Evolutionary conservation across 2,329 filamentous ascomycete species (phyloP), one percentile per base, ranked within the genome.

Genomic region (Talaromyces sp.): DNA sequence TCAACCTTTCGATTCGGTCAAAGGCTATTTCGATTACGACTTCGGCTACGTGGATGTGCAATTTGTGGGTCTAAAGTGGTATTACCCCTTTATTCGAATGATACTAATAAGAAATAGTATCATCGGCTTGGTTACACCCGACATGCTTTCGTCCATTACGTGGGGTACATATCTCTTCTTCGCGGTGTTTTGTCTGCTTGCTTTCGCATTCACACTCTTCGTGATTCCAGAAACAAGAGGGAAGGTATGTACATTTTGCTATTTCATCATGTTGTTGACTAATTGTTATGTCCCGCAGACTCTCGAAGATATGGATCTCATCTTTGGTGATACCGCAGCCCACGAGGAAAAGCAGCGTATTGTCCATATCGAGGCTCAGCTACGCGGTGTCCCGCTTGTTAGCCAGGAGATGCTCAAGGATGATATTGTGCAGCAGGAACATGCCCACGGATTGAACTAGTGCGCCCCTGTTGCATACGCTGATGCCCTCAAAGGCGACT

Each of bases 271-370:
- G 47, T 1, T 19, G 1, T 56, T 37, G n/a, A 37, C 52, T 56
- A 37, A 56, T 19, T 22, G 31, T 10, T 2, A 56, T 37, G 50
- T 60, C 39, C 13, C 33, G 13, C 43, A 77, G 69, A 86, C 81
- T 5, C 78, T 87, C 13, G 85, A 87, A 71, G 81, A 87, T 66
- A 85, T 87, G 79, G 84, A 86, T 52, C 76, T 77, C 43, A 78
- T 80, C 39, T 81, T 81, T 63, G 76, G 76, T 2, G 79, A 80
- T 58, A 78, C 72, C 1, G 71, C 70, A 16, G 75, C 75, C 1
- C 72, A 78, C 33, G 73, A 78, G 66, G 77, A 79, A 63, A 75
- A 78, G 67, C 68, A 74, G 62, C 73, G 76, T 33, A 77, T 79
- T 58, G 73, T 75, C 50, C 73, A 74, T 19, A 79, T 80, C 14